Conservation (phyloP, 1,284 basidiomycete species). For the Kwoniella shivajii region DNA sequence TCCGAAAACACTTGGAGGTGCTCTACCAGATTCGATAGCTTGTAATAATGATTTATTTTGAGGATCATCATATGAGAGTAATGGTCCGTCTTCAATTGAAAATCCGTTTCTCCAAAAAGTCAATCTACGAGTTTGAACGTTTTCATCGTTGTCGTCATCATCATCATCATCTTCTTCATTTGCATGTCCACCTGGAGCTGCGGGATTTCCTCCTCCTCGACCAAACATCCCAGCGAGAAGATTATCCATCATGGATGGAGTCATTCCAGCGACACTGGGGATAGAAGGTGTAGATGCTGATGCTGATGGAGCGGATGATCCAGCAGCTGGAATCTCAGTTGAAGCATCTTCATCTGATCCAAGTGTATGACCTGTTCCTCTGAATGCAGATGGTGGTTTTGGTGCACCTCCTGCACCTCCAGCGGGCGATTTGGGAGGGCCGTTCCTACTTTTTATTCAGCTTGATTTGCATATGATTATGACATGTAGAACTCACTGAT, state of each 20-base stretch:
- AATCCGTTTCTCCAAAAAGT: conserved; percentile 97
- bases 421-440: conserved; percentile 55
- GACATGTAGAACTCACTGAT: conserved; percentile 62
- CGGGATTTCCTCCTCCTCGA: conserved; percentile 6
- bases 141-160: conserved; percentile 60
- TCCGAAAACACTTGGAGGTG: conserved; percentile 76
- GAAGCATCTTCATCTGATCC: conserved; percentile 82
- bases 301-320: conserved; percentile 35
- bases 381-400: conserved; percentile 56
- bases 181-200: conserved; percentile 1
- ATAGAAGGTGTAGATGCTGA: conserved; percentile 13
- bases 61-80: conserved; percentile 84
- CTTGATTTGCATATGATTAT: background rate
- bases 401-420: conserved; percentile 21
- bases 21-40: conserved; percentile 79
- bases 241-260: conserved; percentile 18
- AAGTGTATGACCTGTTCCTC: conserved; percentile 77
- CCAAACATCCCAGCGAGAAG: conserved; percentile 24
- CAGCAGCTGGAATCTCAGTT: conserved; percentile 70
- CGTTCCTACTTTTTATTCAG: conserved; percentile 23
- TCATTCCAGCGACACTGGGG: conserved; percentile 11
- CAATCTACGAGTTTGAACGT: conserved; percentile 71
- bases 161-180: conserved; percentile 30
- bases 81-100: conserved; percentile 84
- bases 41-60: conserved; percentile 70